These are phyloP conservation scores for Potentilla sterilis DNA, from an alignment of 306 rosid species.

Conservation along the genomic window DNA sequence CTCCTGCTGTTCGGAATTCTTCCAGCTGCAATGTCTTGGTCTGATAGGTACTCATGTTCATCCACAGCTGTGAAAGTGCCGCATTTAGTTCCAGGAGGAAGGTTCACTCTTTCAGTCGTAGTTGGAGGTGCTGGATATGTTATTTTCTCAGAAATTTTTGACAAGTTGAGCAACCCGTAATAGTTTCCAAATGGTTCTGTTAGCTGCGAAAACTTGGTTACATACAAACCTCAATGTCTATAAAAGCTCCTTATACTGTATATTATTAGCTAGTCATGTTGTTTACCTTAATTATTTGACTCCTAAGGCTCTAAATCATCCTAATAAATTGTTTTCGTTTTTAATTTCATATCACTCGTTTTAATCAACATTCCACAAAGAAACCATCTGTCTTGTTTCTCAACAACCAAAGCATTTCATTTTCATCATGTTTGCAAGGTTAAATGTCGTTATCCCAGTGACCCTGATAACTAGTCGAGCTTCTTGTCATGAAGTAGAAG, in stretches of 20 bases:
- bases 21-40: conserved; percentile 84
- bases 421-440: too few relatives aligned
- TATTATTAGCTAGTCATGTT: background rate
- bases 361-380: too few relatives aligned
- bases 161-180: conserved; percentile 51
- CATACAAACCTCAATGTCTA: background rate
- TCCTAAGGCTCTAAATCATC: too few relatives aligned
- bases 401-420: too few relatives aligned
- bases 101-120: conserved; percentile 56
- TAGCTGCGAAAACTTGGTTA: background rate
- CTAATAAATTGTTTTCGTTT: too few relatives aligned
- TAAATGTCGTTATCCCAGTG: too few relatives aligned
- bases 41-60: conserved; percentile 56
- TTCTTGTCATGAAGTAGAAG: too few relatives aligned
- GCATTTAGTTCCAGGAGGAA: conserved; percentile 78
- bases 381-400: too few relatives aligned
- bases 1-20: conserved; percentile 71
- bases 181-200: background rate
- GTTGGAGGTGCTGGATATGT: conserved; percentile 68
- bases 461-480: too few relatives aligned
- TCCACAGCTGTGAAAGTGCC: conserved; percentile 46
- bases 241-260: background rate
- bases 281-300: too few relatives aligned
- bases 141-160: conserved; percentile 51
- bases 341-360: too few relatives aligned